Conservation (phyloP, 495 filamentous ascomycete species). For the Cercophora samala region DNA sequence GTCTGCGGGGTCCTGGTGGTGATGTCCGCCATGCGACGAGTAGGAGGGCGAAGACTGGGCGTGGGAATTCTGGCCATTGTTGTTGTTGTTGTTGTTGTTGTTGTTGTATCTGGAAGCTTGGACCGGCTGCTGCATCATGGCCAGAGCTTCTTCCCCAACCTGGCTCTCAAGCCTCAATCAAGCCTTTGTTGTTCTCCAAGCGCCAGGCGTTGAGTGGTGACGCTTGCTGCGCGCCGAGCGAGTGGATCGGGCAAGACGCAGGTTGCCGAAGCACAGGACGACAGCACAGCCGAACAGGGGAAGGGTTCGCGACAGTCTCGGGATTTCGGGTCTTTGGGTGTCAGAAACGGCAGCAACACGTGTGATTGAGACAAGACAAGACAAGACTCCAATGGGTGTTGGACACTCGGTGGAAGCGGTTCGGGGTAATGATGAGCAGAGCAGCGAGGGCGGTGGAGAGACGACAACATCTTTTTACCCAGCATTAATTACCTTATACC, state of each 20-base stretch:
- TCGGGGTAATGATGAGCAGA: slow-evolving; percentile 50
- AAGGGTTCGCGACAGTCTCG: background rate
- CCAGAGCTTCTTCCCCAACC: slow-evolving; percentile 7
- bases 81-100: background rate
- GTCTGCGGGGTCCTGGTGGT: slow-evolving; percentile 22
- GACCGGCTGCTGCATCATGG: slow-evolving; percentile 30
- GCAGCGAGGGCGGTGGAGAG: slow-evolving; percentile 23
- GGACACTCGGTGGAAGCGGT: no score
- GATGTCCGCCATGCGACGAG: slow-evolving; percentile 14
- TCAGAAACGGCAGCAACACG: background rate
- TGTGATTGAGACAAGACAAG: background rate
- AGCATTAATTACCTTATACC: background rate
- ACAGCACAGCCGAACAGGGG: background rate
- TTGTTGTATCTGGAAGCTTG: slow-evolving; percentile 17
- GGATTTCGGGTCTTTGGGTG: background rate
- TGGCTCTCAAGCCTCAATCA: background rate
- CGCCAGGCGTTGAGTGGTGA: background rate
- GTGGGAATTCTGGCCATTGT: slow-evolving; percentile 21
- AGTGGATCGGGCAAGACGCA: background rate
- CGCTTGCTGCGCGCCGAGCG: background rate
- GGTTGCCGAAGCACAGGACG: background rate
- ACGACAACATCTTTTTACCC: background rate
- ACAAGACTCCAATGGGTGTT: background rate
- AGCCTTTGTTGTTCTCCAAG: background rate
- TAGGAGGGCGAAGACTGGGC: slow-evolving; percentile 18